Base-by-base conservation (phyloP, 2,329 filamentous ascomycete species). In the Volutella citrinella region DNA sequence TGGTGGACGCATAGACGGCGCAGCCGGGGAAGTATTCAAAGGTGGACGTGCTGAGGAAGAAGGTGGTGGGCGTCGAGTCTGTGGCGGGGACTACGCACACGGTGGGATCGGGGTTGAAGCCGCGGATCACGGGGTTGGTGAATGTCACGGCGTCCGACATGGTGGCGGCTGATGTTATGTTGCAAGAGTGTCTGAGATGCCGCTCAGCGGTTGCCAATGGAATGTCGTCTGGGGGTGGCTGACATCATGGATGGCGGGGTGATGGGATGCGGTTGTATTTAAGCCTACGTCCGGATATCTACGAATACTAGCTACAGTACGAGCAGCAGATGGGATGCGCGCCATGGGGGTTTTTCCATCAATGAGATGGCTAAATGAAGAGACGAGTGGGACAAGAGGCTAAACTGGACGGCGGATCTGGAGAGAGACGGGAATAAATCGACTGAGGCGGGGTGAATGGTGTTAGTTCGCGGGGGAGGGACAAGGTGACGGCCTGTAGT, bases 71-170 rank as follows among this genome's bases (percentile, higher is more conserved):
- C 3, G 46, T 35, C 5, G 46, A 40, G 4, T 43, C 46, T 0
- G 54, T 53, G 12, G 57, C 55, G 8, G 55, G 58, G 7, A 62
- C 59, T 5, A 63, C 55, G 27, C 62, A 64, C 12, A 65, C 45
- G 1, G 76, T 78, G 0, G 78, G 78, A 43, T 82, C 78, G 6
- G 78, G 75, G 36, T 81, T 80, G 60, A 79, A 81, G 16, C 78
- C 77, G 3, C 66, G 64, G 23, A 81, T 62, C 14, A 80, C 68
- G 3, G 76, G 78, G 47, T 80, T 68, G n/a, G 41, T 41, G 36
- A 65, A 65, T n/a, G 35, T 42, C 5, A 36, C 13, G 5, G 8
- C 7, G 5, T n/a, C n/a, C n/a, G n/a, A n/a, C n/a, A n/a, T n/a
- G n/a, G n/a, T n/a, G n/a, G n/a, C n/a, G n/a, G n/a, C n/a, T n/a